Evolutionary conservation across 768 basidiomycete species (phyloP), one percentile per base, ranked within the genome.

Genomic region (Lactarius vividus): DNA sequence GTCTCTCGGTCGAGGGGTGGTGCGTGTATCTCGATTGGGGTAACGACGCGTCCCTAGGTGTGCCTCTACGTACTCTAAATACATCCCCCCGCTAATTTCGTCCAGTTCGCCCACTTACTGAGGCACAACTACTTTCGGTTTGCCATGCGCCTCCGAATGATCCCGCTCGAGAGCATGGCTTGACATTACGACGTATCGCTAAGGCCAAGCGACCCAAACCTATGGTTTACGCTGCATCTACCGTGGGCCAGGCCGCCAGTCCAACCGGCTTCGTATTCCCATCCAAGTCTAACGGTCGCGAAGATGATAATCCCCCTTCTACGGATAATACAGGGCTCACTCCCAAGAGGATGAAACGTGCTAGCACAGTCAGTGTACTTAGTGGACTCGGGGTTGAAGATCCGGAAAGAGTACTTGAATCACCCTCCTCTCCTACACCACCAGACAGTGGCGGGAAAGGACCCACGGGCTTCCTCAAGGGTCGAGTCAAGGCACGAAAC

Each of bases 351-450:
- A 85, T 88, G 71, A 96, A 97, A 71, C 90, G 97, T 26, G 97
- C 97, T 1, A 96, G 94, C 72, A 92, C 94, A 0, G 86, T 98
- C 74, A 96, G 94, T 75, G 85, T 99, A 68, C 88, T 99, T 74
- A 95, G 92, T 61, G 94, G 94, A 0, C 84, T 99, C 10, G 96
- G 96, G 29, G 94, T 95, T 1, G 85, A 82, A n/a, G 84, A 92
- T 69, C 88, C 88, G 0, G 89, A 92, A 73, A 83, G 80, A 61
- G 82, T 86, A 0, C 79, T 89, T 39, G 85, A 88, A 49, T 75
- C 78, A 0, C 83, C 85, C 9, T 81, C 83, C 11, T 86, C 86
- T 0, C 83, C 86, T 6, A 73, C 74, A 66, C 33, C 66, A 74
- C n/a, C 78, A 64, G 69, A 77, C 78, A 49, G 74, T 72, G 65